Conservation (phyloP, 345 rosid species). For the Eucalyptus guilfoylei region DNA sequence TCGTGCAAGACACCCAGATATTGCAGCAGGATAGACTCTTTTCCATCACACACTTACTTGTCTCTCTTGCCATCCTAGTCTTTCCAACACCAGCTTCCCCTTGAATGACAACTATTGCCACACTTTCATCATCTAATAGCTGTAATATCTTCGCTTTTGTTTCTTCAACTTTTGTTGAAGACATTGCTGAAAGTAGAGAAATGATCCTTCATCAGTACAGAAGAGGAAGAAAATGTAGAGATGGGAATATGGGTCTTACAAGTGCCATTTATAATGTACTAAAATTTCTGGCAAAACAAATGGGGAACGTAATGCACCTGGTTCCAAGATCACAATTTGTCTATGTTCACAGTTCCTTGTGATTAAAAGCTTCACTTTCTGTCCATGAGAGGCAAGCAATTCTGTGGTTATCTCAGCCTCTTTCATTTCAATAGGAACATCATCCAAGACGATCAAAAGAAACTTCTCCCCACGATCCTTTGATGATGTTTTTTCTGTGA, state of each 20-base stretch:
- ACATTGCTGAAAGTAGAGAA: not conserved
- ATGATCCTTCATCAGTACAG: not conserved
- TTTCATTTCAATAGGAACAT: not conserved
- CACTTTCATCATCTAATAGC: not conserved
- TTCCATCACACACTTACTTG: not conserved
- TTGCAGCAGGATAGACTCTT: not conserved
- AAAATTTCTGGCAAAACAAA: too few relatives aligned
- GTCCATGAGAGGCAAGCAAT: not conserved
- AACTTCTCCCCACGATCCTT: not conserved
- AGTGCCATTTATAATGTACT: not conserved
- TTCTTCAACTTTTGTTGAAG: not conserved
- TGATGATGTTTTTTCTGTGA: not conserved
- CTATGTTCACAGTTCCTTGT: not conserved
- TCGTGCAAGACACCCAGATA: slow-evolving; percentile 22
- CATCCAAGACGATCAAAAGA: slow-evolving; percentile 36
- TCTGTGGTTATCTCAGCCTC: not conserved
- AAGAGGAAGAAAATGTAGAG: not conserved
- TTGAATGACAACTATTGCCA: not conserved
- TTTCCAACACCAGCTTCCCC: slow-evolving; percentile 38
- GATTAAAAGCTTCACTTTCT: slow-evolving; percentile 2
- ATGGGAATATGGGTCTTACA: not conserved
- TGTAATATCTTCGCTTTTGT: not conserved
- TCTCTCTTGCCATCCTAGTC: slow-evolving; percentile 28
- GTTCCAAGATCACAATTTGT: not conserved
- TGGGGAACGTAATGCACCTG: not conserved